phyloP scores from a whole-genome alignment of 2,329 filamentous ascomycete species.

The Amphichorda felina region DNA sequence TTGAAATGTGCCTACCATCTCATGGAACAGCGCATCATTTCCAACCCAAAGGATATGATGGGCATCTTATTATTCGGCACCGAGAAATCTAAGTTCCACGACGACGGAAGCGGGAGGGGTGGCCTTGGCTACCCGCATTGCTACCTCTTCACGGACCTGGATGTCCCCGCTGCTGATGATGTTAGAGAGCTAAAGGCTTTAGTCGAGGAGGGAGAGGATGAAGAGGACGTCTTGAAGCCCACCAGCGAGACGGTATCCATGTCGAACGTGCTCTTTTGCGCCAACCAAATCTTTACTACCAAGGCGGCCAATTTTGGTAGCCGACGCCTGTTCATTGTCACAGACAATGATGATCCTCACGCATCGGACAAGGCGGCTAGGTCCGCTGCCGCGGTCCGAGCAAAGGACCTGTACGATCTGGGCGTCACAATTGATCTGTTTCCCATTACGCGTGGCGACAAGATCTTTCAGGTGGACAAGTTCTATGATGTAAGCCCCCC shows the following conservation, averaged over 20 bases:
- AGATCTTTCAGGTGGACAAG: slow-evolving; percentile 66
- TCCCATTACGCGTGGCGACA: slow-evolving; percentile 62
- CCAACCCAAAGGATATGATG: slow-evolving; percentile 94
- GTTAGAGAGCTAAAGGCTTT: slow-evolving; percentile 69
- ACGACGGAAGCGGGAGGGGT: slow-evolving; percentile 47
- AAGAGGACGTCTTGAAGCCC: slow-evolving; percentile 56
- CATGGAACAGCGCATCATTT: slow-evolving; percentile 98
- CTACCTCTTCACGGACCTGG: slow-evolving; percentile 80
- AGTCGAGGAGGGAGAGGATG: slow-evolving; percentile 66
- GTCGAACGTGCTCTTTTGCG: slow-evolving; percentile 85
- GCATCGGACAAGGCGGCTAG: slow-evolving; percentile 57
- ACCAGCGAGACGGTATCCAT: slow-evolving; percentile 62
- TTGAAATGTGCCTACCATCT: slow-evolving; percentile 89
- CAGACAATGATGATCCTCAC: slow-evolving; percentile 85
- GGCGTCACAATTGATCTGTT: slow-evolving; percentile 89
- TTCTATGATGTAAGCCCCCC: slow-evolving; percentile 70
- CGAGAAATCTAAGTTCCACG: slow-evolving; percentile 67
- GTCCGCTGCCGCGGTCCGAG: slow-evolving; percentile 70
- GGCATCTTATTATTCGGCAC: slow-evolving; percentile 89
- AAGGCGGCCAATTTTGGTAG: slow-evolving; percentile 92
- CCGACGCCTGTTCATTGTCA: slow-evolving; percentile 86
- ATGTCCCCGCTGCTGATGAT: slow-evolving; percentile 76
- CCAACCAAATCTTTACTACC: slow-evolving; percentile 92
- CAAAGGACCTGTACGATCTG: slow-evolving; percentile 90
- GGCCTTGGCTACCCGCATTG: slow-evolving; percentile 73